Evolutionary conservation across 345 rosid species (phyloP).

Genomic region (Brassica nigra): DNA sequence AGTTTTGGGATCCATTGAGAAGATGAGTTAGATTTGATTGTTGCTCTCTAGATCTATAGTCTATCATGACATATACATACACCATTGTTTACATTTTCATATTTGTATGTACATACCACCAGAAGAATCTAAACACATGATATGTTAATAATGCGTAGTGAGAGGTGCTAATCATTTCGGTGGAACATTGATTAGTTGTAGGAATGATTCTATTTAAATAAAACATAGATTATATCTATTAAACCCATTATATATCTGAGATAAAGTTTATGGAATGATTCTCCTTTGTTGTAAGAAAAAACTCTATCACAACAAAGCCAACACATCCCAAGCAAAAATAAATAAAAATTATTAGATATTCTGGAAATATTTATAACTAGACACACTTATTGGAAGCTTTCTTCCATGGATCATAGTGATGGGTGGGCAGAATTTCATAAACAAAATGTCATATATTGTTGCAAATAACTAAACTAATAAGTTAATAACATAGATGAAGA

Average conservation of each 20-base stretch:
- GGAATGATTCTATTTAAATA: conserved; percentile 16
- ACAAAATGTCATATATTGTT: not conserved
- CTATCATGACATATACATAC: not conserved
- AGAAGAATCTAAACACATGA: conserved; percentile 41
- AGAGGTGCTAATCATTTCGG: conserved; percentile 36
- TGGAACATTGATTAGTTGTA: conserved; percentile 26
- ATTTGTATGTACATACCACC: conserved; percentile 17
- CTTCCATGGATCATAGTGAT: too few relatives aligned
- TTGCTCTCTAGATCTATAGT: conserved; percentile 27
- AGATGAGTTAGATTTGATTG: conserved; percentile 31
- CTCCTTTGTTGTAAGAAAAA: not conserved
- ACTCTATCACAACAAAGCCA: not conserved
- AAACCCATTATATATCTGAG: not conserved
- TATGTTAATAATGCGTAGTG: conserved; percentile 25
- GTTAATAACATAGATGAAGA: not conserved
- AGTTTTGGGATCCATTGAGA: conserved; percentile 29
- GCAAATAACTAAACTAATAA: not conserved
- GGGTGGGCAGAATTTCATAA: not conserved
- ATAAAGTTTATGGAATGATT: conserved; percentile 6
- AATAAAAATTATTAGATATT: not conserved
- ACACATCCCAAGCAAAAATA: not conserved
- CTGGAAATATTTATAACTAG: too few relatives aligned
- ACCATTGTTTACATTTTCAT: conserved; percentile 15
- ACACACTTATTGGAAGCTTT: too few relatives aligned
- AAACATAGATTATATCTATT: not conserved